Conservation (phyloP, 2,329 filamentous ascomycete species). For the Blumeria hordei region DNA sequence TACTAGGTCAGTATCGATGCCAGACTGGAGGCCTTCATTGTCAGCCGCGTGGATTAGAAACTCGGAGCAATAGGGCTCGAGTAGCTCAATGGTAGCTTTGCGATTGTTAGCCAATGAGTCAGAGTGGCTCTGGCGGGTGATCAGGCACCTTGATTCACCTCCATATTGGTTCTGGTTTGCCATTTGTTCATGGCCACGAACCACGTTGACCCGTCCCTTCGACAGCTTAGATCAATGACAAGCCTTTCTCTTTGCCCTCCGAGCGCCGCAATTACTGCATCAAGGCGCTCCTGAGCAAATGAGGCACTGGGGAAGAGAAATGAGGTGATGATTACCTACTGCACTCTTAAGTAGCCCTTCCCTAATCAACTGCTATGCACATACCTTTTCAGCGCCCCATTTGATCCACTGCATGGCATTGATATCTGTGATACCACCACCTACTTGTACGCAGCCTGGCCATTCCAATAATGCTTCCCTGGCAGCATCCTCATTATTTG, state of each 20-base stretch:
- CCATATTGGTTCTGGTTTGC: conserved; percentile 95
- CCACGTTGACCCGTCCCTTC: conserved; percentile 51
- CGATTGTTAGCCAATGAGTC: conserved; percentile 3
- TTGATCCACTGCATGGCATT: conserved; percentile 78
- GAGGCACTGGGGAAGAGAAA: conserved; percentile 69
- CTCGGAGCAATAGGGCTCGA: conserved; percentile 86
- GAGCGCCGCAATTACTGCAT: conserved; percentile 48
- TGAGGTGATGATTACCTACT: conserved; percentile 86
- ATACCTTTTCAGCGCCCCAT: conserved; percentile 67
- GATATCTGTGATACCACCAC: conserved; percentile 71
- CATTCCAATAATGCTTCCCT: conserved; percentile 54
- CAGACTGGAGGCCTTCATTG: conserved; percentile 78
- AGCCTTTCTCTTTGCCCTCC: conserved; percentile 55
- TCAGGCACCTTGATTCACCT: conserved; percentile 52
- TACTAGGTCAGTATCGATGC: conserved; percentile 73
- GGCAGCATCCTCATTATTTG: conserved; percentile 62
- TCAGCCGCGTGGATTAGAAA: conserved; percentile 95
- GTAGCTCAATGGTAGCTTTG: conserved; percentile 49
- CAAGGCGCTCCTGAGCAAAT: conserved; percentile 56
- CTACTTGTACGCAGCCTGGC: conserved; percentile 64
- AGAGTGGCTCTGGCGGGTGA: neutral
- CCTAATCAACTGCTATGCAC: neutral
- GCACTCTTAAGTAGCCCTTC: conserved; percentile 6
- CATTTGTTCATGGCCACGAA: conserved; percentile 98
- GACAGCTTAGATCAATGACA: conserved; percentile 86